phyloP scores from a whole-genome alignment of 305 asterid species.

The Fraxinus nigra region DNA sequence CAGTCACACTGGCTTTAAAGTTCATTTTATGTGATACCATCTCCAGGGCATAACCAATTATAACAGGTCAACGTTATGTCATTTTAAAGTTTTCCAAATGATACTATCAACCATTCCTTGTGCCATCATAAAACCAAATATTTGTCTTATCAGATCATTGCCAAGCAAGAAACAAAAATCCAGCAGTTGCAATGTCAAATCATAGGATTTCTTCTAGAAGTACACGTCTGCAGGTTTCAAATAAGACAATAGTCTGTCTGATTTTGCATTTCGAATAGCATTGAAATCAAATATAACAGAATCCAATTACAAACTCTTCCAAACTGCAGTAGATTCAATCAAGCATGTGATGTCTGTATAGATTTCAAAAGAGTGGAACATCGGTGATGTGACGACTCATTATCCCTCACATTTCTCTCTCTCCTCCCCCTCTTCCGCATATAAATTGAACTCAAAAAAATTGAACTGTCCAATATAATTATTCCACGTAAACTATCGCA shows the following conservation, averaged over 20 bases:
- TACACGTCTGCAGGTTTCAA: neutral
- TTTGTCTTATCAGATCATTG: neutral
- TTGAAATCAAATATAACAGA: slow-evolving; percentile 2
- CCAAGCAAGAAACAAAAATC: neutral
- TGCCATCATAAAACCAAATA: neutral
- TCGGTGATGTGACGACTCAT: neutral
- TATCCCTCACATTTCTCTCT: neutral
- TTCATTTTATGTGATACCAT: neutral
- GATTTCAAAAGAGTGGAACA: neutral
- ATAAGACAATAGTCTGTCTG: neutral
- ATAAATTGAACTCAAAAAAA: too few species aligned
- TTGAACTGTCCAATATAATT: neutral
- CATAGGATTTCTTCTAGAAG: neutral
- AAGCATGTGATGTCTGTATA: neutral
- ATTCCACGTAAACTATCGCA: neutral
- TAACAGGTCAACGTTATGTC: neutral
- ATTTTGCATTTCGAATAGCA: neutral
- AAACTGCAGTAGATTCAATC: neutral
- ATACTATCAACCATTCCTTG: neutral
- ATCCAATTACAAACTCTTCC: slow-evolving; percentile 2
- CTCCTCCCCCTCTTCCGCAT: neutral
- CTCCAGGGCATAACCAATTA: neutral
- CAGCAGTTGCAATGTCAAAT: neutral
- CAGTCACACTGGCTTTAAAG: neutral
- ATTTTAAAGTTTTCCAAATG: neutral